Conservation (phyloP, 768 basidiomycete species). For the Hericium erinaceus region DNA sequence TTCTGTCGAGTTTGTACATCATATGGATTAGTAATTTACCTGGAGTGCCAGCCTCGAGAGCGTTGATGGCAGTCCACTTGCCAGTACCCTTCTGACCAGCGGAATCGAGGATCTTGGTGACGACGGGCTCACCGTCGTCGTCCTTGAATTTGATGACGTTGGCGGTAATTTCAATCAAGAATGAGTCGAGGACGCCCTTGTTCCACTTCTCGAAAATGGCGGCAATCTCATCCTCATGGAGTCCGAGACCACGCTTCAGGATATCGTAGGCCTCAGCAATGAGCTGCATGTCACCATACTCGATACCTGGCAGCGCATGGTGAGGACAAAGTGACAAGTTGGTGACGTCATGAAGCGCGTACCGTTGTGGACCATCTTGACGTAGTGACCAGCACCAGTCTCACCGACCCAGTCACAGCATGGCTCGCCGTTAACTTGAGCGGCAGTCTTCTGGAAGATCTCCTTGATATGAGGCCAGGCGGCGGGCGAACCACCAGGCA, state of each 20-base stretch:
- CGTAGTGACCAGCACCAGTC: conserved; percentile 92
- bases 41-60: conserved; percentile 84
- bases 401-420: conserved; percentile 99
- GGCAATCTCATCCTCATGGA: conserved; percentile 83
- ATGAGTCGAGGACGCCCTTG: conserved; percentile 98
- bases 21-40: conserved; percentile 36
- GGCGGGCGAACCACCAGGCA: conserved; percentile 92
- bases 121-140: conserved; percentile 84
- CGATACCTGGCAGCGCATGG: conserved; percentile 62
- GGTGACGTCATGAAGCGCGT: conserved; percentile 13
- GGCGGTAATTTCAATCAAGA: conserved; percentile 96
- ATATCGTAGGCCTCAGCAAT: conserved; percentile 99
- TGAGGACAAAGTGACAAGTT: conserved; percentile 4
- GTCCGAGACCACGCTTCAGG: conserved; percentile 89
- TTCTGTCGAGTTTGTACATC: conserved; percentile 2
- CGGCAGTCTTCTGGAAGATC: conserved; percentile 97
- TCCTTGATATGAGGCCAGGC: conserved; percentile 97
- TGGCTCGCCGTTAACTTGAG: conserved; percentile 89
- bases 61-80: conserved; percentile 98
- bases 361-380: conserved; percentile 99
- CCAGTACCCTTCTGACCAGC: conserved; percentile 99
- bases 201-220: conserved; percentile 94
- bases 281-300: conserved; percentile 99
- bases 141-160: conserved; percentile 98
- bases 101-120: conserved; percentile 89